Percentiles rank a stretch among this genome's conserved stretches.
Evolutionary conservation across 805 yeast genomes (phyloP).

Genomic region (Sugiyamaella marilandica): DNA sequence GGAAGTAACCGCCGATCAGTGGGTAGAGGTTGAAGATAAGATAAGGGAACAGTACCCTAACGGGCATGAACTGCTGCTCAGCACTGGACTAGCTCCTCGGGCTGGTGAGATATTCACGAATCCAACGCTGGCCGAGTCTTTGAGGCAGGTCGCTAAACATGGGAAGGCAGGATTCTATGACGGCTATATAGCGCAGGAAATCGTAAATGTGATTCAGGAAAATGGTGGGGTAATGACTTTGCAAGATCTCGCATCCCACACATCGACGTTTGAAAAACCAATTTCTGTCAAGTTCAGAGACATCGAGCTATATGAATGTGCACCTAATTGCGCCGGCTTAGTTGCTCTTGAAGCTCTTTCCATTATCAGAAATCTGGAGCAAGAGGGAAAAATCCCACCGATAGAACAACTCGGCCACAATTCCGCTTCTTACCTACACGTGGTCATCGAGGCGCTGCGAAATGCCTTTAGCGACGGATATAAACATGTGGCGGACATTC

Average conservation of each 20-base stretch:
- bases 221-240: slow-evolving; percentile 52
- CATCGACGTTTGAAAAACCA: slow-evolving; percentile 61
- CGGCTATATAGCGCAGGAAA: slow-evolving; percentile 61
- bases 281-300: slow-evolving; percentile 44
- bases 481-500: slow-evolving; percentile 61
- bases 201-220: slow-evolving; percentile 47
- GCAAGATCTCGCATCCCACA: slow-evolving; percentile 53
- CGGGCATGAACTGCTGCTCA: slow-evolving; percentile 31
- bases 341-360: slow-evolving; percentile 69
- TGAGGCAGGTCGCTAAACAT: slow-evolving; percentile 44
- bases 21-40: slow-evolving; percentile 40
- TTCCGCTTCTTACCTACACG: slow-evolving; percentile 61
- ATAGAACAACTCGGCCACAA: slow-evolving; percentile 45
- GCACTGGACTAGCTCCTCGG: slow-evolving; percentile 43
- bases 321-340: slow-evolving; percentile 78
- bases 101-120: slow-evolving; percentile 57
- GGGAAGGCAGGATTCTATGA: slow-evolving; percentile 65
- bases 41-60: slow-evolving; percentile 35
- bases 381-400: slow-evolving; percentile 36
- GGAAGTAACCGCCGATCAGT: slow-evolving; percentile 48
- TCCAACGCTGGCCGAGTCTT: slow-evolving; percentile 46
- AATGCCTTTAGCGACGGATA: slow-evolving; percentile 69
- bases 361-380: slow-evolving; percentile 50
- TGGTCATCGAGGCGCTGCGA: slow-evolving; percentile 61
- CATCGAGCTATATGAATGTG: slow-evolving; percentile 67